Evolutionary conservation across 306 rosid species (phyloP), one percentile per base, ranked within the genome.

Genomic region (Fragaria iinumae): DNA sequence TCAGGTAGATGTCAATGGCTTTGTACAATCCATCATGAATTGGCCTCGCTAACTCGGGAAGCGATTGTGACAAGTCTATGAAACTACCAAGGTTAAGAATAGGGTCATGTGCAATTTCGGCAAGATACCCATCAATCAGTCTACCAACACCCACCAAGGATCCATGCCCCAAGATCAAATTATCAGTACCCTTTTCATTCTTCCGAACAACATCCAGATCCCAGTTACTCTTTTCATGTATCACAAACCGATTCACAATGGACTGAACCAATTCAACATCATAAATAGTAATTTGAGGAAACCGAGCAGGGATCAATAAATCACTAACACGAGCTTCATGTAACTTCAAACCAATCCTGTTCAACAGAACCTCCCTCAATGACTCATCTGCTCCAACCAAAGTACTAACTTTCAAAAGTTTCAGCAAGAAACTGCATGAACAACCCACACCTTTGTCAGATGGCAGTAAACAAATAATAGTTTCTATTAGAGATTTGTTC

Each of bases 381-480:
- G 79, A 78, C 82, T 89, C 90, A 0, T 89, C 97, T 5, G 90
- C 91, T 75, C 93, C 94, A 45, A 96, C 93, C 64, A 96, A 79
- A 72, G 90, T 87, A 21, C 98, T 87, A 82, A 96, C 98, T 82
- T 91, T 91, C 83, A 96, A 79, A 65, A 96, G 86, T 79, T 96
- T 93, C 77, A 93, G 80, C 87, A 96, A 87, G 91, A 93, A 96
- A 79, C 87, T 85, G 80, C 93, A 93, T 1, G 93, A 93, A 76
- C 97, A 92, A 18, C 93, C 91, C 32, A 76, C 44, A 20, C 82
- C 88, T 63, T 77, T 86, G 72, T 91, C 97, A 10, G 91, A 73
- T 2, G 97, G 99, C 81, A 95, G 80, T 44, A 95, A 81, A 81
- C 96, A 95, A 23, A 91, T 88, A 73, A 96, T 89, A 34, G 97